Percentiles rank a stretch among this genome's conserved stretches.
Evolutionary conservation across 176 grass and related monocot species (phyloP).

Genomic region (Musa acuminata): DNA sequence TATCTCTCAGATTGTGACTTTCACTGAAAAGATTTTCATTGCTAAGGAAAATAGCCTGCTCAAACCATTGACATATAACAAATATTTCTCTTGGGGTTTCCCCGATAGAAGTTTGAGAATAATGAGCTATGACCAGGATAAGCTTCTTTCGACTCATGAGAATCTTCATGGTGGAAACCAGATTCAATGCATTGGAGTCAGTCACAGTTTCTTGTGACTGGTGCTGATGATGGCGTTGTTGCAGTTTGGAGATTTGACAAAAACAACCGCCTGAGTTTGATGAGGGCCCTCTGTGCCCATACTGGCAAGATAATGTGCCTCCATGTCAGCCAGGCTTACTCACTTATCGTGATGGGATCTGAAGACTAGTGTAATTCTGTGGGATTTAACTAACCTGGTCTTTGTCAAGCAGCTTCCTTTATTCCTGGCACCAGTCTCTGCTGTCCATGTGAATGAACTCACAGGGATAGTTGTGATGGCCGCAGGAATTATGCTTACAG

Average conservation of each 20-base stretch:
- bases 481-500: slow-evolving; percentile 77
- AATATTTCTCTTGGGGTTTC: slow-evolving; percentile 93
- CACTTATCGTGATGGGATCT: slow-evolving; percentile 79
- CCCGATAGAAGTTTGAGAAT: slow-evolving; percentile 87
- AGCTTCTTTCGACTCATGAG: slow-evolving; percentile 78
- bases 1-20: slow-evolving; percentile 81
- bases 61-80: slow-evolving; percentile 65
- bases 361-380: slow-evolving; percentile 94
- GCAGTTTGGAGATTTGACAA: slow-evolving; percentile 88
- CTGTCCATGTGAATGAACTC: slow-evolving; percentile 85
- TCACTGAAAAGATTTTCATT: slow-evolving; percentile 78
- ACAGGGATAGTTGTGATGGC: slow-evolving; percentile 83
- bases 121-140: slow-evolving; percentile 90
- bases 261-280: slow-evolving; percentile 49
- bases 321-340: slow-evolving; percentile 85
- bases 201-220: slow-evolving; percentile 82
- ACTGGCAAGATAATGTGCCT: slow-evolving; percentile 81
- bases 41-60: slow-evolving; percentile 62
- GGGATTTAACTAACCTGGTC: slow-evolving; percentile 77
- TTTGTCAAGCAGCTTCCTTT: slow-evolving; percentile 91
- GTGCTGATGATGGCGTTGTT: slow-evolving; percentile 80
- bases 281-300: slow-evolving; percentile 76
- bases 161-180: slow-evolving; percentile 89
- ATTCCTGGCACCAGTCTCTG: slow-evolving; percentile 73
- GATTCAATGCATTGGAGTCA: slow-evolving; percentile 91